phyloP scores from a whole-genome alignment of 208 protist genomes.

The Leishmania martiniquensis region DNA sequence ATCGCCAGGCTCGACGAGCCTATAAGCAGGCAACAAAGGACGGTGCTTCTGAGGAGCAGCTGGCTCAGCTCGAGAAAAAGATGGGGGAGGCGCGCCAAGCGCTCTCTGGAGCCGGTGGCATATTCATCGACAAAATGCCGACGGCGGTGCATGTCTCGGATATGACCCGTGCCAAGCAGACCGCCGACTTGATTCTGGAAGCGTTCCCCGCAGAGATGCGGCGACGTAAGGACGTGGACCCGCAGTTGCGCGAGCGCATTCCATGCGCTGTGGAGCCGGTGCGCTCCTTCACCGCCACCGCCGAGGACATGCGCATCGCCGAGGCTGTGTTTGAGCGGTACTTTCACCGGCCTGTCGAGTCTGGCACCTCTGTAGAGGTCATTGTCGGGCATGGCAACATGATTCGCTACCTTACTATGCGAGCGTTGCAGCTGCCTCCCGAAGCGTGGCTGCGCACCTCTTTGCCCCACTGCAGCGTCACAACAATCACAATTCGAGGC shows the following conservation, averaged over 20 bases:
- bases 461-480: slow-evolving; percentile 75
- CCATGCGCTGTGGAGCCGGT: slow-evolving; percentile 62
- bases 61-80: slow-evolving; percentile 15
- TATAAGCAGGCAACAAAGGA: slow-evolving; percentile 19
- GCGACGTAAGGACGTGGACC: slow-evolving; percentile 40
- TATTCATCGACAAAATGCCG: slow-evolving; percentile 36
- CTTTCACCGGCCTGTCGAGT: slow-evolving; percentile 61
- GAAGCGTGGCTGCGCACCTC: slow-evolving; percentile 82
- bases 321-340: slow-evolving; percentile 70
- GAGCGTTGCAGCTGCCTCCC: slow-evolving; percentile 82
- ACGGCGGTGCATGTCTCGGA: slow-evolving; percentile 57
- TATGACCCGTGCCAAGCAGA: slow-evolving; percentile 70
- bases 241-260: slow-evolving; percentile 54
- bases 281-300: slow-evolving; percentile 19
- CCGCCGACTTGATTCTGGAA: slow-evolving; percentile 52
- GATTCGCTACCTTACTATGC: slow-evolving; percentile 87
- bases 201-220: slow-evolving; percentile 33
- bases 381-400: slow-evolving; percentile 88
- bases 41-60: slow-evolving; percentile 6
- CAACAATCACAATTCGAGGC: slow-evolving; percentile 55
- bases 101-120: slow-evolving; percentile 20
- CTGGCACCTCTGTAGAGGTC: slow-evolving; percentile 47
- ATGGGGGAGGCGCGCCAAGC: slow-evolving; percentile 14
- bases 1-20: slow-evolving; percentile 4
- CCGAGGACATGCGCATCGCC: slow-evolving; percentile 42